Base-by-base conservation (phyloP, 768 basidiomycete genomes). In the Collybia mongolica region DNA sequence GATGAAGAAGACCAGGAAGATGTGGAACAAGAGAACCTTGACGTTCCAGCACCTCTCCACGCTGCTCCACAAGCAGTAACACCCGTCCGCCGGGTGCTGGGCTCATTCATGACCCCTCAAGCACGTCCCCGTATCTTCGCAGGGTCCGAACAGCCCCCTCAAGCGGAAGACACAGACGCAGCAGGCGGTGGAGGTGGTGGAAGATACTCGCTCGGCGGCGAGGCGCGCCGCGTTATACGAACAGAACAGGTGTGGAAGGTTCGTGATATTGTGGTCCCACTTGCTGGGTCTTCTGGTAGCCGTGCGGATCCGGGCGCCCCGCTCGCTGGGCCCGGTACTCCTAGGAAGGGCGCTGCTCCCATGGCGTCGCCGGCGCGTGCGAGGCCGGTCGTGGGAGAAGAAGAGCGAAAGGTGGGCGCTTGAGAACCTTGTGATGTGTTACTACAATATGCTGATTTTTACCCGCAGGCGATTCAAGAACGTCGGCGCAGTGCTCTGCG, bases 61-160 rank as follows among this genome's bases (percentile, higher is more conserved):
- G 51, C 6, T 55, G 59, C 2, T 32, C 55, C 22, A 35, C 54
- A 54, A 37, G 39, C 59, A 38, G 53, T 60, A 32, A 70, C 72
- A 28, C 62, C 70, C n/a, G 56, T 65, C 24, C 59, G 69, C 38
- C 59, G 65, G 17, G 35, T 55, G 26, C 49, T 73, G 14, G 69
- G 71, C 17, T 64, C 66, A 5, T 86, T 85, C 66, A 80, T 82
- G 80, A 85, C 82, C 1, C 84, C 84, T 0, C 83, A 84, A 63
- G 58, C 62, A 12, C 61, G 63, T 15, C 56, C 56, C 46, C 32
- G 32, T 2, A 32, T 32, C 11, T 32, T 32, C 32, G 32, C 41
- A 26, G 29, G 18, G 41, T 6, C 19, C n/a, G 18, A 24, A 9
- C 24, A 44, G 2, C 22, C 35, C 9, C 20, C 39, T 3, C 14